phyloP scores from a whole-genome alignment of 2,329 filamentous ascomycete species.

The Stagonosporopsis tanaceti region DNA sequence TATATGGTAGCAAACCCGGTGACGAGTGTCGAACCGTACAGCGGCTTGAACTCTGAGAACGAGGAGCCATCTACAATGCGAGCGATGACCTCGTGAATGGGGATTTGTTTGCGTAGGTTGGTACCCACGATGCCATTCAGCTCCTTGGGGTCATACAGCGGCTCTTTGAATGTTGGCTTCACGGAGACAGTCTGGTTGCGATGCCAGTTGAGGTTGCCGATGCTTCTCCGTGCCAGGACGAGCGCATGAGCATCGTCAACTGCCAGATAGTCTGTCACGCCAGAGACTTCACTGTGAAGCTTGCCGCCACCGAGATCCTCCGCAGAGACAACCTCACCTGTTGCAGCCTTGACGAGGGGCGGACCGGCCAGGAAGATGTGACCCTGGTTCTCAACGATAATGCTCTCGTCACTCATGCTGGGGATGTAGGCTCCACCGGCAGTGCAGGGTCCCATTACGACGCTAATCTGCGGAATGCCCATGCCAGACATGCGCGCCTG shows the following conservation, averaged over 20 bases:
- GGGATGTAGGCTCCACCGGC: constrained; percentile 96
- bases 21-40: constrained; percentile 87
- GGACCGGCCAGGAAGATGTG: constrained; percentile 97
- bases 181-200: constrained; percentile 47
- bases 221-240: constrained; percentile 80
- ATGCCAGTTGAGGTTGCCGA: constrained; percentile 92
- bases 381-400: constrained; percentile 95
- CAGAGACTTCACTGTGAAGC: constrained; percentile 88
- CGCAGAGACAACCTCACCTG: constrained; percentile 87
- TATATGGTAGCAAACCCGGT: constrained; percentile 90
- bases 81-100: constrained; percentile 89
- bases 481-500: constrained; percentile 90
- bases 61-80: constrained; percentile 89
- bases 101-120: constrained; percentile 84
- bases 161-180: constrained; percentile 68
- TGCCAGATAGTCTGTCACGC: constrained; percentile 93
- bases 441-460: constrained; percentile 97
- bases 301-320: constrained; percentile 91
- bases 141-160: constrained; percentile 80
- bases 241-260: constrained; percentile 94
- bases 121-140: constrained; percentile 88
- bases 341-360: constrained; percentile 93
- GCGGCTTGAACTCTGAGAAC: constrained; percentile 93
- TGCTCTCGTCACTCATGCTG: constrained; percentile 96
- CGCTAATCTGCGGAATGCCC: constrained; percentile 90